Percentiles rank a stretch among this genome's conserved stretches.
Evolutionary conservation across 2,329 filamentous ascomycete species (phyloP).

Genomic region (Sclerotinia nivalis): DNA sequence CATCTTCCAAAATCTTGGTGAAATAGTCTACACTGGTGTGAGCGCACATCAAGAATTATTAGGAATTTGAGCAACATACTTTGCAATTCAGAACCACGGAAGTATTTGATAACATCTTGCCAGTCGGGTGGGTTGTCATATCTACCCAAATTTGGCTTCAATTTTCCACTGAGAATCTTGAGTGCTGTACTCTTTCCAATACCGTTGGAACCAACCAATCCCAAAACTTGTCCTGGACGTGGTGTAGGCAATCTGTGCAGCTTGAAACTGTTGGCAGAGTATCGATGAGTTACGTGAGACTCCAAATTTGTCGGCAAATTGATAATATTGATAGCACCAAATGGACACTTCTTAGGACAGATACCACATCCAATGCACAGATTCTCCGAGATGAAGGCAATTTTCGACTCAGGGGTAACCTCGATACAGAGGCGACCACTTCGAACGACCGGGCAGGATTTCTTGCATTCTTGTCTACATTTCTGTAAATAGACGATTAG

Average conservation of each 20-base stretch:
- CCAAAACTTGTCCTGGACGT: constrained; percentile 89
- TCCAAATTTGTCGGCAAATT: constrained; percentile 99
- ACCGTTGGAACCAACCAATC: constrained; percentile 98
- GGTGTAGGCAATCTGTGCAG: constrained; percentile 95
- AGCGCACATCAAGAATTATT: constrained; percentile 10
- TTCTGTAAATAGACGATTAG: constrained; percentile 59
- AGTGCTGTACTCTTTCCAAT: constrained; percentile 99
- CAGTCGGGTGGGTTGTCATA: constrained; percentile 97
- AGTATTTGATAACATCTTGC: constrained; percentile 98
- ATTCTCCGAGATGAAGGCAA: constrained; percentile 96
- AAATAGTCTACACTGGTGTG: constrained; percentile 74
- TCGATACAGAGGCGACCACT: constrained; percentile 98
- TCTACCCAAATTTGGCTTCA: constrained; percentile 95
- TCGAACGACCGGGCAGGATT: constrained; percentile 94
- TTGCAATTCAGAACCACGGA: constrained; percentile 95
- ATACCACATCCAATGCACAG: constrained; percentile 99
- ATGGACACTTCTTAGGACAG: constrained; percentile 98
- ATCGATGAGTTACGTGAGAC: constrained; percentile 95
- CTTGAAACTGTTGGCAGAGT: constrained; percentile 99
- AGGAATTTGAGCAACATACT: constrained; percentile 57
- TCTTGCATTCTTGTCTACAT: constrained; percentile 99
- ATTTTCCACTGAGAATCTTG: constrained; percentile 97
- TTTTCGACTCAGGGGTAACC: constrained; percentile 82
- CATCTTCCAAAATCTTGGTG: constrained; percentile 94
- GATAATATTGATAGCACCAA: constrained; percentile 99